These are phyloP conservation scores for Cerioporus squamosus DNA, from an alignment of 1,284 basidiomycete species.

Conservation along the genomic window DNA sequence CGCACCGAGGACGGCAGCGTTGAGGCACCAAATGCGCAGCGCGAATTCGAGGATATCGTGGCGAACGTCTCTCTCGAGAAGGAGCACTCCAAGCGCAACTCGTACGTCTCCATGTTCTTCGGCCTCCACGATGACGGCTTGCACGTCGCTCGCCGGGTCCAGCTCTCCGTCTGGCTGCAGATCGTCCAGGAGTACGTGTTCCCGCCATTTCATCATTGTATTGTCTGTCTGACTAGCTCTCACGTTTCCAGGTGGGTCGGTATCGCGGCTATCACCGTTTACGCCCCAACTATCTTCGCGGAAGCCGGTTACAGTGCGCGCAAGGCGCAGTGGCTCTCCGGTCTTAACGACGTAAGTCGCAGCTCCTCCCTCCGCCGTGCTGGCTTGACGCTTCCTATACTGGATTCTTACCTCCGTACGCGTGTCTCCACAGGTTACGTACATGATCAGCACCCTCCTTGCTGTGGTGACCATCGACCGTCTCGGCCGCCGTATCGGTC, in stretches of 20 bases:
- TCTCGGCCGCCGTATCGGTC: constrained; percentile 50
- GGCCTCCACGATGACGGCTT: constrained; percentile 46
- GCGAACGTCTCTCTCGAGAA: constrained; percentile 47
- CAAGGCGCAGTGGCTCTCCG: constrained; percentile 52
- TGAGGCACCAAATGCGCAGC: constrained; percentile 30
- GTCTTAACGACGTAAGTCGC: constrained; percentile 46
- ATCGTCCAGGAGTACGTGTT: constrained; percentile 50
- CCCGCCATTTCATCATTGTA: neutral
- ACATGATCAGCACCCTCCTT: constrained; percentile 49
- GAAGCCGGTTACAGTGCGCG: constrained; percentile 49
- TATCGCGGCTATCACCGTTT: constrained; percentile 56
- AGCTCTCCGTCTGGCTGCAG: constrained; percentile 54
- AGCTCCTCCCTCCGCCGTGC: too few relatives aligned
- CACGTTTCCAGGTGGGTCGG: constrained; percentile 44
- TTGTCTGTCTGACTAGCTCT: neutral
- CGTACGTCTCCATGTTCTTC: constrained; percentile 53
- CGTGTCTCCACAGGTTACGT: constrained; percentile 46
- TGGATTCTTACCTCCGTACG: neutral
- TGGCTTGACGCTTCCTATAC: too few relatives aligned
- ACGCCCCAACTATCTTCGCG: constrained; percentile 53
- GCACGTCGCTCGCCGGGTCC: constrained; percentile 51
- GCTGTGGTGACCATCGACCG: constrained; percentile 52
- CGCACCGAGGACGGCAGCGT: constrained; percentile 34
- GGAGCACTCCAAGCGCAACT: constrained; percentile 45
- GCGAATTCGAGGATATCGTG: constrained; percentile 46